Evolutionary conservation across 208 protist species (phyloP).

Genomic region (Trypanosoma theileri): DNA sequence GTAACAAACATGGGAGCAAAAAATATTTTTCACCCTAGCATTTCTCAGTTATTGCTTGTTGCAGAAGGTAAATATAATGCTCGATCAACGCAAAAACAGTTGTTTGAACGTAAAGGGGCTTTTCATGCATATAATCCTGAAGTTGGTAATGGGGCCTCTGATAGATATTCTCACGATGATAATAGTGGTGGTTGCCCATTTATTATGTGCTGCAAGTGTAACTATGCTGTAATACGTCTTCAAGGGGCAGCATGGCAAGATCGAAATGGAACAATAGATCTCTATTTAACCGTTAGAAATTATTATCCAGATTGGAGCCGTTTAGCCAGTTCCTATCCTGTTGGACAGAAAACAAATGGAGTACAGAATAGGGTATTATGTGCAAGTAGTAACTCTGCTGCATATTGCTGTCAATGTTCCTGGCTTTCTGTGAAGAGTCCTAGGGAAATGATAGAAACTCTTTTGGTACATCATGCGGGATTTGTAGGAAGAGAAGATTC

Average conservation of each 20-base stretch:
- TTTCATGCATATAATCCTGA: slow-evolving; percentile 50
- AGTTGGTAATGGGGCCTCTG: slow-evolving; percentile 67
- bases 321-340: slow-evolving; percentile 49
- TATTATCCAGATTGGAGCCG: slow-evolving; percentile 89
- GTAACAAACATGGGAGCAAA: slow-evolving; percentile 56
- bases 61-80: slow-evolving; percentile 33
- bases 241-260: slow-evolving; percentile 79
- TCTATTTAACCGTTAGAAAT: slow-evolving; percentile 86
- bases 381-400: slow-evolving; percentile 34
- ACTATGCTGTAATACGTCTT: slow-evolving; percentile 77
- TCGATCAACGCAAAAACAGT: slow-evolving; percentile 16
- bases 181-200: slow-evolving; percentile 62
- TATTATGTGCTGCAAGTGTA: slow-evolving; percentile 69
- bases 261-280: slow-evolving; percentile 39
- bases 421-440: slow-evolving; percentile 63
- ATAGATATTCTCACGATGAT: slow-evolving; percentile 37
- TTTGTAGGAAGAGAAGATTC: slow-evolving; percentile 26
- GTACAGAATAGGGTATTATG: slow-evolving; percentile 35
- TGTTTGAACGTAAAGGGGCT: slow-evolving; percentile 57
- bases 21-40: slow-evolving; percentile 34
- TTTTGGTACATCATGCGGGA: slow-evolving; percentile 41
- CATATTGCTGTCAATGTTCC: slow-evolving; percentile 89
- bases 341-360: slow-evolving; percentile 34
- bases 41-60: slow-evolving; percentile 41
- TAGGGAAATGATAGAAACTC: slow-evolving; percentile 56